A percentile compares a stretch with the other conserved stretches of the same genome.
Conservation (phyloP, 2,329 filamentous ascomycete species). For the Rhynchosporium agropyri region DNA sequence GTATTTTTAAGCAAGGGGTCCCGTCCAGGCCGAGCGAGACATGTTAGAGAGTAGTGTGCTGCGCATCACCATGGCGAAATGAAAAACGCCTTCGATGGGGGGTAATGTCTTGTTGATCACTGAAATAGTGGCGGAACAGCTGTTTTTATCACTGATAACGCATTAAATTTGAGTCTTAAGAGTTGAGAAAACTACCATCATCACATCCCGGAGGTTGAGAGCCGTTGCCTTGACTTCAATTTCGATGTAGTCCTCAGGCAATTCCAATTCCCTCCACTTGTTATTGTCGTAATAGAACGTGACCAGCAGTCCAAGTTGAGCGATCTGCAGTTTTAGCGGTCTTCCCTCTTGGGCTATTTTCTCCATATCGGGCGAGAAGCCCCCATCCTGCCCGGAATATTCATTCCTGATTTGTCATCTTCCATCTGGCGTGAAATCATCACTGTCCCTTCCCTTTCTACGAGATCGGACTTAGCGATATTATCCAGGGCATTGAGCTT, state of each 20-base stretch:
- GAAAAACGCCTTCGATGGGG: background rate
- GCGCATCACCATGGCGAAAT: slow-evolving; percentile 9
- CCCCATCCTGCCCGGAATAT: slow-evolving; percentile 1
- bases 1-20: background rate
- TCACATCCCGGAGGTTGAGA: slow-evolving; percentile 7
- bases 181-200: background rate
- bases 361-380: background rate
- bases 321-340: background rate
- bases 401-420: background rate
- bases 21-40: background rate
- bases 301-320: background rate
- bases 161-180: too few relatives aligned
- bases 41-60: background rate
- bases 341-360: background rate
- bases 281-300: background rate
- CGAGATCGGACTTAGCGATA: background rate
- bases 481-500: too few relatives aligned
- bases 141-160: background rate
- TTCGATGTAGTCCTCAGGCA: background rate
- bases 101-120: background rate
- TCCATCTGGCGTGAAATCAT: slow-evolving; percentile 1
- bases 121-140: background rate
- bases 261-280: background rate
- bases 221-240: slow-evolving; percentile 9
- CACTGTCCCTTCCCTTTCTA: background rate